phyloP scores from a whole-genome alignment of 2,329 filamentous ascomycete genomes.

The Conoideocrella luteorostrata region DNA sequence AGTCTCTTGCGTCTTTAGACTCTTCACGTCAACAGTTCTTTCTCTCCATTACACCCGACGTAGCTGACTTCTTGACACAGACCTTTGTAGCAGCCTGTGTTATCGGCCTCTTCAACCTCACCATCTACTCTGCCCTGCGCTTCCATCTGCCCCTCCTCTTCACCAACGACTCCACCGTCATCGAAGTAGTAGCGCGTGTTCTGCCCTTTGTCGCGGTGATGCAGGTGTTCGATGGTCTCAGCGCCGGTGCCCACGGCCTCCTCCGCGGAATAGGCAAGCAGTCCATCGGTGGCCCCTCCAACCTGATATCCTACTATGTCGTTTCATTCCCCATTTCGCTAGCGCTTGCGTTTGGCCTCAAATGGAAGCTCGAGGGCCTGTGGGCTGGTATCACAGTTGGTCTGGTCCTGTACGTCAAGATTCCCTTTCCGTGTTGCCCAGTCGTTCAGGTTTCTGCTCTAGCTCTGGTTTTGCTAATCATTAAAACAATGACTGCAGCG shows the following conservation, averaged over 20 bases:
- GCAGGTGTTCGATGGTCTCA: conserved; percentile 81
- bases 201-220: conserved; percentile 81
- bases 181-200: conserved; percentile 59
- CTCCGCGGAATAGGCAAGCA: conserved; percentile 83
- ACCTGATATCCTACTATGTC: conserved; percentile 78
- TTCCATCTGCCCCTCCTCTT: conserved; percentile 72
- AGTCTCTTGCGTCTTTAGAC: background rate
- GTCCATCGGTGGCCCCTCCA: conserved; percentile 83
- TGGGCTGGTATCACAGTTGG: conserved; percentile 77
- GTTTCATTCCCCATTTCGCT: conserved; percentile 82
- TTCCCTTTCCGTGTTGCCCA: background rate
- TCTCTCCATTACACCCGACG: too few relatives aligned
- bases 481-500: conserved; percentile 29
- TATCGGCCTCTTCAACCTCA: conserved; percentile 74
- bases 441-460: background rate
- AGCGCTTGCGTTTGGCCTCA: conserved; percentile 66
- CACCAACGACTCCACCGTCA: conserved; percentile 65
- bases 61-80: too few relatives aligned
- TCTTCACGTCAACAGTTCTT: too few relatives aligned
- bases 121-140: conserved; percentile 61
- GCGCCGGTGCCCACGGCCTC: conserved; percentile 74
- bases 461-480: too few relatives aligned
- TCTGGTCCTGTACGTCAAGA: conserved; percentile 47
- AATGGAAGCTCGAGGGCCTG: conserved; percentile 71
- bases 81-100: conserved; percentile 58